Percentiles rank a stretch among this genome's conserved stretches.
Evolutionary conservation across 2,329 filamentous ascomycete species (phyloP).

Genomic region (Alternaria infectoria): DNA sequence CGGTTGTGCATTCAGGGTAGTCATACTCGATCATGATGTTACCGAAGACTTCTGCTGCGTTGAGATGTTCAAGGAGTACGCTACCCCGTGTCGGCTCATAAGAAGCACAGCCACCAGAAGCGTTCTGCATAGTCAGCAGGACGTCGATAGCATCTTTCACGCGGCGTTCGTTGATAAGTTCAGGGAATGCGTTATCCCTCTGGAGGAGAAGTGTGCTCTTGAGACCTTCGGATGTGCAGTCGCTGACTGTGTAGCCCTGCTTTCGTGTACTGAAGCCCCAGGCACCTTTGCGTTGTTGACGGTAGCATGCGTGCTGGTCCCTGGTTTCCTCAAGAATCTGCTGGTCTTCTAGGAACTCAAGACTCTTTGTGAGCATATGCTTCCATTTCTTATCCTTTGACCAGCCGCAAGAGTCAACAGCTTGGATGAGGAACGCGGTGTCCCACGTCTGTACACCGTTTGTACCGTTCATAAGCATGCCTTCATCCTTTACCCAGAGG

Average conservation of each 20-base stretch:
- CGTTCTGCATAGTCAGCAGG: conserved; percentile 88
- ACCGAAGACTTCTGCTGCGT: conserved; percentile 95
- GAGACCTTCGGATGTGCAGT: conserved; percentile 90
- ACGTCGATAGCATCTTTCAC: conserved; percentile 91
- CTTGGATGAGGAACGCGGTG: conserved; percentile 87
- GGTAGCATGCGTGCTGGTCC: conserved; percentile 81
- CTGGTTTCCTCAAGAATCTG: conserved; percentile 85
- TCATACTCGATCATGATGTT: conserved; percentile 99
- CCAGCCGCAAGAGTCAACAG: conserved; percentile 78
- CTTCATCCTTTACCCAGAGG: conserved; percentile 89
- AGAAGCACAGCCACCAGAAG: conserved; percentile 82
- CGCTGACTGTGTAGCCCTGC: conserved; percentile 94
- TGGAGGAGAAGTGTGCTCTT: conserved; percentile 88
- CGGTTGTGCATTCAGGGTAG: conserved; percentile 97
- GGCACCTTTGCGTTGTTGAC: conserved; percentile 87
- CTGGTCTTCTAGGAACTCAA: conserved; percentile 86
- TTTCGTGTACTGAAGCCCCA: conserved; percentile 95
- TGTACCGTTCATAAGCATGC: conserved; percentile 93
- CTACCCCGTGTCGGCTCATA: conserved; percentile 87
- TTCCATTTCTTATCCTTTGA: conserved; percentile 78
- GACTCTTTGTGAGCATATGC: conserved; percentile 80
- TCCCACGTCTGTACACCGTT: conserved; percentile 99
- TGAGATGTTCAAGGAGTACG: conserved; percentile 80
- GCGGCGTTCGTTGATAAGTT: conserved; percentile 75
- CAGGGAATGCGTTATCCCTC: conserved; percentile 72